Conservation (phyloP, 495 filamentous ascomycete genomes). For the Aspergillus mulundensis region DNA sequence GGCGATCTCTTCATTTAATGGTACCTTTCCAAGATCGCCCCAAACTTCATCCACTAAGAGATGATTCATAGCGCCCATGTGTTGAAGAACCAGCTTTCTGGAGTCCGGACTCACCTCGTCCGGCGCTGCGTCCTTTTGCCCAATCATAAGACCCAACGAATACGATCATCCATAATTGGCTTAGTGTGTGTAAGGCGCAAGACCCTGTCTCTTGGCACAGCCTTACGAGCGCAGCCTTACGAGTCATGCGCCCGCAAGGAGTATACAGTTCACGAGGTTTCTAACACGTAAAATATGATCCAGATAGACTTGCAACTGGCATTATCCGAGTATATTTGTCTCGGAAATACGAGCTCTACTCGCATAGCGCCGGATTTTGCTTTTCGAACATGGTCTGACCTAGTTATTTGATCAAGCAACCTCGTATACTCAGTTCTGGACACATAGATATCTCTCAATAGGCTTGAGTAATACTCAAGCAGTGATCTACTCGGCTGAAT, state of each 20-base stretch:
- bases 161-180: conserved; percentile 11
- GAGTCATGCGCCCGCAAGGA: background rate
- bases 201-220: background rate
- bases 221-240: background rate
- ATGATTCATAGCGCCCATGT: background rate
- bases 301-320: no score
- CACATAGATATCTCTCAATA: no score
- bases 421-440: no score
- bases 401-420: no score
- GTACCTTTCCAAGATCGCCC: no score
- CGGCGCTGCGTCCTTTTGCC: background rate
- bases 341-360: no score
- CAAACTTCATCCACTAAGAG: background rate
- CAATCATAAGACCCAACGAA: conserved; percentile 12
- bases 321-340: no score
- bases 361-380: no score
- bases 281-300: background rate
- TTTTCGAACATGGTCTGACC: no score
- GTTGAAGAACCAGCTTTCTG: no score
- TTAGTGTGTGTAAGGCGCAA: background rate
- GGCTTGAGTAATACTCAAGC: no score
- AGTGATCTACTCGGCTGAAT: no score
- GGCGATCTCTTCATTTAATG: background rate
- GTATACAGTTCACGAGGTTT: background rate
- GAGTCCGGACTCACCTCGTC: background rate